Evolutionary conservation across 148 eudicot genomes (phyloP).

Genomic region (Diospyros kaki): DNA sequence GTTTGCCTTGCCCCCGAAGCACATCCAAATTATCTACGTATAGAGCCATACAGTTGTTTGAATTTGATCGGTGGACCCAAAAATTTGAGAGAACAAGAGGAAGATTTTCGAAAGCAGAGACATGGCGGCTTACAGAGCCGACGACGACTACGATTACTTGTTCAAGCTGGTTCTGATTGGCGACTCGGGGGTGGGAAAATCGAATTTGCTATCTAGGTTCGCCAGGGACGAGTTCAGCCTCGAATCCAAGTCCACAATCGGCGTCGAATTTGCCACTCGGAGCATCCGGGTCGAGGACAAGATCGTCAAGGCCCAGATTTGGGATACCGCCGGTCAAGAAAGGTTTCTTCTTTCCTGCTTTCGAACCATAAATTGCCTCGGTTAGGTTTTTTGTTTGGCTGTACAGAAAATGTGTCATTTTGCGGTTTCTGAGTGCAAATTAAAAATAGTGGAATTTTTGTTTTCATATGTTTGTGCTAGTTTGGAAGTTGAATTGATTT

Average conservation of each 20-base stretch:
- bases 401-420: not conserved
- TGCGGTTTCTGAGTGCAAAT: no score
- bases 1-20: not conserved
- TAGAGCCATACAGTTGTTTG: not conserved
- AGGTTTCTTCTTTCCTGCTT: slow-evolving; percentile 12
- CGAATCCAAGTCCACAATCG: slow-evolving; percentile 42
- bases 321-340: slow-evolving; percentile 48
- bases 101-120: not conserved
- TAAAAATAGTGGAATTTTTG: not conserved
- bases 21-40: not conserved
- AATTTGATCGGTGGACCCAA: not conserved
- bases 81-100: not conserved
- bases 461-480: not conserved
- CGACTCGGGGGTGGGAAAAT: slow-evolving; percentile 42
- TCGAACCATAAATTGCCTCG: not conserved
- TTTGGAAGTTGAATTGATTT: not conserved
- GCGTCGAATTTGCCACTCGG: slow-evolving; percentile 47
- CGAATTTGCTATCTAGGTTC: slow-evolving; percentile 35
- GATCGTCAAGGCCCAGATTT: slow-evolving; percentile 49
- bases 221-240: slow-evolving; percentile 39
- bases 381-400: not conserved
- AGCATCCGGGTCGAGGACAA: slow-evolving; percentile 45
- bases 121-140: slow-evolving; percentile 39
- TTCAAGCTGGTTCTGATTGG: slow-evolving; percentile 40
- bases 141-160: slow-evolving; percentile 40